Conservation (phyloP, 2,329 filamentous ascomycete species). For the Cryphonectria parasitica region DNA sequence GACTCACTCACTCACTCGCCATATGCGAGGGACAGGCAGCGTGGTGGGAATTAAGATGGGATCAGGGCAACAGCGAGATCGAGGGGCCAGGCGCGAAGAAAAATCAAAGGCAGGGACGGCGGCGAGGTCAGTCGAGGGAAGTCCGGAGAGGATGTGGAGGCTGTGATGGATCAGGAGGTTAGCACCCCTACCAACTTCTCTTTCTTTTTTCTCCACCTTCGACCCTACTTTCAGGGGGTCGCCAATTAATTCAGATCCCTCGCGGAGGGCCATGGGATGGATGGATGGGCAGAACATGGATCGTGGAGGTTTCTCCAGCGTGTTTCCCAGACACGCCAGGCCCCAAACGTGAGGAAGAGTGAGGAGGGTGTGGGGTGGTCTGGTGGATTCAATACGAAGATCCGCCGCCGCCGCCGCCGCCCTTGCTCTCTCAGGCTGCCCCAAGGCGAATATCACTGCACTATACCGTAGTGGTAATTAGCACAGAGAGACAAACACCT, state of each 20-base stretch:
- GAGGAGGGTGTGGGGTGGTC: background rate
- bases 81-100: no score
- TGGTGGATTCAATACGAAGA: slow-evolving; percentile 5
- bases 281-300: background rate
- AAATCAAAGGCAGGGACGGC: background rate
- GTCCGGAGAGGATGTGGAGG: background rate
- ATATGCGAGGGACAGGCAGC: background rate
- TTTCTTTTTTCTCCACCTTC: background rate
- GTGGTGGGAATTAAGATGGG: background rate
- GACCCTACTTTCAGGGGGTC: background rate
- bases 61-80: background rate
- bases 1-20: background rate
- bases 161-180: background rate
- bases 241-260: background rate
- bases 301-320: background rate
- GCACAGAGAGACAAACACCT: background rate
- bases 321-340: slow-evolving; percentile 1
- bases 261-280: background rate
- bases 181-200: background rate
- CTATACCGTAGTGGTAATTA: background rate
- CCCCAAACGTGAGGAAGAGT: background rate
- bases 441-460: background rate
- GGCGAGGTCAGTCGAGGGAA: background rate
- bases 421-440: background rate
- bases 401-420: background rate